These are phyloP conservation scores for Pycnococcus provasolii DNA, from an alignment of 139 green algal genomes.

Conservation along the genomic window DNA sequence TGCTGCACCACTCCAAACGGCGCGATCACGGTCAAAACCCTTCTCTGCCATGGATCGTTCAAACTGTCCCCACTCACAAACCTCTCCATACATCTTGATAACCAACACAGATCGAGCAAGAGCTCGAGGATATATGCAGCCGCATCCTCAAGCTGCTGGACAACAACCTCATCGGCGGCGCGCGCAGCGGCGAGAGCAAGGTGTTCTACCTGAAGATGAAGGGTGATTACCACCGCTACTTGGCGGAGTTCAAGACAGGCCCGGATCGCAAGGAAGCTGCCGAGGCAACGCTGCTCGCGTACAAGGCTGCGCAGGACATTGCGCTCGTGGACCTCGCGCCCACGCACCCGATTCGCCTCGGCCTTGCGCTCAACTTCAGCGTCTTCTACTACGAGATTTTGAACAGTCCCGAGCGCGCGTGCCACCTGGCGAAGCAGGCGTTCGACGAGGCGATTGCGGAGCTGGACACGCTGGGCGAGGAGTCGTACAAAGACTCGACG, in stretches of 20 bases:
- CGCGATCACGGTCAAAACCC: too few species aligned
- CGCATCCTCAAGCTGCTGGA: constrained; percentile 79
- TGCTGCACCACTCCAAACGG: too few species aligned
- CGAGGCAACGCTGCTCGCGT: constrained; percentile 87
- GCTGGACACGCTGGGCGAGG: constrained; percentile 92
- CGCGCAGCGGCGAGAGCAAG: constrained; percentile 83
- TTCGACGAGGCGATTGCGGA: constrained; percentile 98
- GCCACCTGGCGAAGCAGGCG: constrained; percentile 92
- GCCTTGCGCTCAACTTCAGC: constrained; percentile 96
- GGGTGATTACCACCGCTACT: constrained; percentile 95
- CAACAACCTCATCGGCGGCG: constrained; percentile 84
- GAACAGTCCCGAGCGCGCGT: constrained; percentile 93
- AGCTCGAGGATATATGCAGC: constrained; percentile 45
- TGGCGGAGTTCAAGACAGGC: constrained; percentile 93
- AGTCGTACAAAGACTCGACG: constrained; percentile 98
- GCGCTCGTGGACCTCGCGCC: constrained; percentile 81
- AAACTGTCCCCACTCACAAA: too few species aligned
- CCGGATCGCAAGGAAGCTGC: constrained; percentile 81
- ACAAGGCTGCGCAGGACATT: constrained; percentile 91
- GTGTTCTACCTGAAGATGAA: constrained; percentile 98
- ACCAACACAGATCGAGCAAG: constrained; percentile 33
- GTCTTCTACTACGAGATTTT: constrained; percentile 99
- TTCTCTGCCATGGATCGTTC: too few species aligned
- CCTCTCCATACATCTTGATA: background rate
- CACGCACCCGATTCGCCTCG: constrained; percentile 94